Base-by-base conservation (phyloP, 306 rosid genomes). In the Lupinus albus region DNA sequence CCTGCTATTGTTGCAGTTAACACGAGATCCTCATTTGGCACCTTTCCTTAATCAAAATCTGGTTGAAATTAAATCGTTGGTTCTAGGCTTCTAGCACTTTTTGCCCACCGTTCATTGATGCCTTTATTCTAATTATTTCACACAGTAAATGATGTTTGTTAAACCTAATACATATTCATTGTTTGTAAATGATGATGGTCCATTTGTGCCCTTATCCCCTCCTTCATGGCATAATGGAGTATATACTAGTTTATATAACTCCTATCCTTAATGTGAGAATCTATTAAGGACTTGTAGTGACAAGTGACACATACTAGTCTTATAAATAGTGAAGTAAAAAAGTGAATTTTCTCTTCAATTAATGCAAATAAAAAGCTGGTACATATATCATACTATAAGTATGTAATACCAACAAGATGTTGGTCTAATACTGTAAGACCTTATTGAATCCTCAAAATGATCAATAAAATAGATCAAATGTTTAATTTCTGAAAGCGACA, bases 21-120 rank as follows among this genome's bases (percentile, higher is more conserved):
- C 74, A 56, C 21, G 63, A 48, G 64, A 64, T 67, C 0, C 64
- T 25, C 17, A 9, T 25, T 5, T 18, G 52, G 45, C 3, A 28
- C 44, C 30, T 45, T 68, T 39, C 38, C 58, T 39, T 4, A 25
- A 2, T 67, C 36, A 11, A 16, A 14, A 20, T 56, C 57, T 52
- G 75, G 63, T 32, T 65, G 71, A 15, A 51, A 74, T 47, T 70
- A 20, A 20, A 20, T 20, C 1, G 64, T 74, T 57, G 72, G 49
- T 54, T 11, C 1, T 20, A 20, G 25, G 25, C 25, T 20, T 20
- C 49, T 62, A 67, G 44, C 56, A 13, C 30, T 9, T 35, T 36
- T 33, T 36, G 39, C 16, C 13, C 11, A 21, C 25, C 25, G 25
- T 20, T 11, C 47, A 53, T 28, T 49, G 60, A 56, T 53, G 64